Evolutionary conservation across 164 flowering plant genomes (phyloP).

Genomic region (Macadamia tetraphylla): DNA sequence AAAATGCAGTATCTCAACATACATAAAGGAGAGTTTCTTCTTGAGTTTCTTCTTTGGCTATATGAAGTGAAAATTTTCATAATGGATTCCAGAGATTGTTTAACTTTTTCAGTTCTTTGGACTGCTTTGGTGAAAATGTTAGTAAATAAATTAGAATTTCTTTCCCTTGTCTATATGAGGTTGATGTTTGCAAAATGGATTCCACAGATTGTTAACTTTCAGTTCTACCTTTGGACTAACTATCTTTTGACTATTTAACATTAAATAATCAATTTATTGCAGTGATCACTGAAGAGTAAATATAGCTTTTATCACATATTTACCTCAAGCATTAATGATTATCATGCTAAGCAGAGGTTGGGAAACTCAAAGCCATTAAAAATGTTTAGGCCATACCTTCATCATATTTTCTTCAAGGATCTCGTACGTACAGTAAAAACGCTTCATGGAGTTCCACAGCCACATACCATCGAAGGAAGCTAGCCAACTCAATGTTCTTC

Average conservation of each 20-base stretch:
- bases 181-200: no score
- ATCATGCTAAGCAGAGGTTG: background rate
- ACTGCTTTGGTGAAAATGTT: no score
- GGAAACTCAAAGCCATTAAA: background rate
- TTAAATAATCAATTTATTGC: background rate
- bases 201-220: no score
- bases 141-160: no score
- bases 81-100: no score
- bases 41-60: no score
- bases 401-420: conserved; percentile 82
- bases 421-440: conserved; percentile 88
- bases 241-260: background rate
- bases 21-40: no score
- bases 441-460: conserved; percentile 97
- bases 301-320: background rate
- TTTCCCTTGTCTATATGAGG: no score
- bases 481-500: conserved; percentile 86
- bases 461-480: conserved; percentile 99
- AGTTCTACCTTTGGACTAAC: no score
- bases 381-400: conserved; percentile 46
- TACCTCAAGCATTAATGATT: background rate
- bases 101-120: no score
- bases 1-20: no score
- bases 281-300: background rate
- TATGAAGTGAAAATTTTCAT: no score